Conservation (phyloP, 176 grass and related monocot genomes). For the Aegilops bicornis region DNA sequence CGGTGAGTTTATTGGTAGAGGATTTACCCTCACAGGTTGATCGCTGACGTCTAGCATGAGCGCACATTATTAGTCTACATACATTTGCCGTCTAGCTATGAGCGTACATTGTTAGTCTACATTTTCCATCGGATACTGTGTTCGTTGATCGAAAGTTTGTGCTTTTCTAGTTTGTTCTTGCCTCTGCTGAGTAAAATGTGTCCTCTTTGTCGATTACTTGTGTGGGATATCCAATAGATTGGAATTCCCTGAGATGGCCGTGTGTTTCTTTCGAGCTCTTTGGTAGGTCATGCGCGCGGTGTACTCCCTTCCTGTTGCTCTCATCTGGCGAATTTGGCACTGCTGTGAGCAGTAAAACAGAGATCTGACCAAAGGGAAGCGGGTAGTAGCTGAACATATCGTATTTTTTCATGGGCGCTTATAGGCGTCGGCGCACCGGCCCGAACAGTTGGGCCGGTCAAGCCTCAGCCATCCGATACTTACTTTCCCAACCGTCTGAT, state of each 20-base stretch:
- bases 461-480: too few relatives aligned
- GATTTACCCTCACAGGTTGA: constrained; percentile 87
- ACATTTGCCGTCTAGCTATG: background rate
- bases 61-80: background rate
- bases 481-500: too few relatives aligned
- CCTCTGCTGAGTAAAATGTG: background rate
- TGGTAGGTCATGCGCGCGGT: background rate
- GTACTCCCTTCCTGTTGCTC: too few relatives aligned
- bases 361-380: too few relatives aligned
- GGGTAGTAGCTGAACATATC: too few relatives aligned
- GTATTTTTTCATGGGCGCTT: too few relatives aligned
- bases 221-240: background rate
- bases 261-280: background rate
- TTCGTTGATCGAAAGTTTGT: background rate
- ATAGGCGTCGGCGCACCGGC: too few relatives aligned
- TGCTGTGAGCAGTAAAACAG: too few relatives aligned
- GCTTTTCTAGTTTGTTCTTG: background rate
- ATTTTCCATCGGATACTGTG: background rate
- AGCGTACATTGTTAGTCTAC: background rate
- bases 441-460: too few relatives aligned
- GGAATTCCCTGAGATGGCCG: background rate
- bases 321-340: too few relatives aligned
- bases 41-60: background rate
- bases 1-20: constrained; percentile 75
- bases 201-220: too few relatives aligned